Base-by-base conservation (phyloP, 257 asterid species). In the Mentha longifolia region DNA sequence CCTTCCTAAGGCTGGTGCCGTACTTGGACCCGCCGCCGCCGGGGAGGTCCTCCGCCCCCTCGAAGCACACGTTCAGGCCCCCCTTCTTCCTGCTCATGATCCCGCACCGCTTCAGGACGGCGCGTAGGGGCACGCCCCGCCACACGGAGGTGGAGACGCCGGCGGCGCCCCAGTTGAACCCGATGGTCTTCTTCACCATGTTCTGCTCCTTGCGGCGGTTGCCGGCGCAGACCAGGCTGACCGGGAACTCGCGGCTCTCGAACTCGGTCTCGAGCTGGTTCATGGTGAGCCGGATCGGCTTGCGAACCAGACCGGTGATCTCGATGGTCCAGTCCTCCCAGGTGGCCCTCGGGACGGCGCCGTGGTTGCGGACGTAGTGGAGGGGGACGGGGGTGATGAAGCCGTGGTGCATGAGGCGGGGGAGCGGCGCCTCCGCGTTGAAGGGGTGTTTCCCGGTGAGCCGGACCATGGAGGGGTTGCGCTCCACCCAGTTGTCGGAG, bases 331-430 rank as follows among this genome's bases (percentile, higher is more conserved):
- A 91, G 12, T 85, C 93, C 1, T 77, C 86, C 85, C 86, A 89
- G 1, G 84, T 3, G 1, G 80, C 91, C 19, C 74, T 78, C 0
- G 99, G 99, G 6, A 94, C 99, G 1, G 90, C 16, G 0, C 99
- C 99, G 76, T 94, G 99, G 86, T 94, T 94, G 8, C 99, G 95
- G 17, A 94, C 99, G 81, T 94, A 94, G 84, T 94, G 99, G 74
- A 91, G 88, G 0, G 99, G 95, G 0, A 86, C 99, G 7, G 99
- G 99, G 0, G 99, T 94, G 57, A 94, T 91, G 85, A 94, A 94
- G 5, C 99, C 99, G 72, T 91, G 92, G 82, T 86, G 92, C 96
- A 91, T 91, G 75, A 94, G 89, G 4, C 93, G 78, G 0, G 87
- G 67, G 11, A 94, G 78, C 1, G 97, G 96, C 1, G 97, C 83